Conservation (phyloP, 306 rosid genomes). For the Acacia acuminata region DNA sequence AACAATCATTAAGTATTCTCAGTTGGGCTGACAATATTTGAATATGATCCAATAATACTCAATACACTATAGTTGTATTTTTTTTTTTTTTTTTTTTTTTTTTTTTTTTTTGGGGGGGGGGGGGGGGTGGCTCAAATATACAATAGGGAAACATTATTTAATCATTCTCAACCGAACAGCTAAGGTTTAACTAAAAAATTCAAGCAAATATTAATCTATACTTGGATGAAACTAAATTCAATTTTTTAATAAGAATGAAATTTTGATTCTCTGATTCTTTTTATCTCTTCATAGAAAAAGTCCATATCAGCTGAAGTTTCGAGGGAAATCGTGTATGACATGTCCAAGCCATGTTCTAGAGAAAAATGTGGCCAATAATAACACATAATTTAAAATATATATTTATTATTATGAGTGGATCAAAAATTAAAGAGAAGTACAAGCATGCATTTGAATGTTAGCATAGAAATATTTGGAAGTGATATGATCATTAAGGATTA, state of each 20-base stretch:
- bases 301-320: background rate
- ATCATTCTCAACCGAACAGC: background rate
- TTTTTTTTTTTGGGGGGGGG: too few relatives aligned
- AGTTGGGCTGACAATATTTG: background rate
- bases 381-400: background rate
- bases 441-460: background rate
- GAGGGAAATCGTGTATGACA: background rate
- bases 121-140: too few relatives aligned
- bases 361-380: background rate
- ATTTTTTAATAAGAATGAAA: background rate
- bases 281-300: background rate
- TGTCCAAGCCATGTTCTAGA: background rate
- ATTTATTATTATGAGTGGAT: background rate
- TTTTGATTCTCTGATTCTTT: background rate
- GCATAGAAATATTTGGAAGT: too few relatives aligned
- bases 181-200: background rate
- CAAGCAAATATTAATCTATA: background rate
- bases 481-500: background rate
- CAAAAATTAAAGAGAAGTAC: background rate
- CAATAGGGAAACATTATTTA: background rate
- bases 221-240: background rate
- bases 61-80: background rate
- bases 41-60: background rate
- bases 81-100: too few relatives aligned
- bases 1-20: background rate